These are phyloP conservation scores for Serendipita vermifera DNA, from an alignment of 768 basidiomycete species.

Conservation along the genomic window DNA sequence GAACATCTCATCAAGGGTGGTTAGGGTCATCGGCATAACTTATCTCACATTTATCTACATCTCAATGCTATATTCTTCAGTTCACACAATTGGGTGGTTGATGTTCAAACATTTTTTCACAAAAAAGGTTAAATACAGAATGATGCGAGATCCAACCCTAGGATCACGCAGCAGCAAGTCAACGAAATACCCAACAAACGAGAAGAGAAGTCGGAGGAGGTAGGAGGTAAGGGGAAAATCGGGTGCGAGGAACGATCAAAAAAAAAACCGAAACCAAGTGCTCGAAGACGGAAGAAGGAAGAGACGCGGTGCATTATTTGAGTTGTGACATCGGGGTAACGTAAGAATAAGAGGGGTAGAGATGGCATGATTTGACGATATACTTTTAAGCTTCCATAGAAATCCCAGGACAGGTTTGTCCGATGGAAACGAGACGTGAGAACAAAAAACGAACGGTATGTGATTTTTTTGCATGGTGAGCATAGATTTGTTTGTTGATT, in stretches of 20 bases:
- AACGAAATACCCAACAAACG: neutral
- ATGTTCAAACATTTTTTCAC: neutral
- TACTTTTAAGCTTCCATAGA: neutral
- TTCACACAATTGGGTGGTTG: no score
- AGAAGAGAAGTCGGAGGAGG: neutral
- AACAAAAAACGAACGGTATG: neutral
- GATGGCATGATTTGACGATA: neutral
- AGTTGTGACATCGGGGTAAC: neutral
- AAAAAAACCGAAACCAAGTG: neutral
- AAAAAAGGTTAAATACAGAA: conserved; percentile 8
- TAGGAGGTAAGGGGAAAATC: neutral
- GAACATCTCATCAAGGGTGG: no score
- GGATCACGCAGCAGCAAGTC: neutral
- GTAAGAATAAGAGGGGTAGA: neutral
- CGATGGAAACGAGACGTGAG: no score
- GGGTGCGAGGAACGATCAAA: neutral
- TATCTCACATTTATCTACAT: no score
- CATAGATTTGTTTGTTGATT: neutral
- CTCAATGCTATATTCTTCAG: no score
- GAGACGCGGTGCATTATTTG: neutral
- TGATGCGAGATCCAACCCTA: conserved; percentile 2
- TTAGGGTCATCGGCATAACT: no score
- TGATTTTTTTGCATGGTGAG: neutral
- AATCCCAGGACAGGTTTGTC: no score
- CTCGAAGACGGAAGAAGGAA: neutral